Percentiles rank a stretch among this genome's conserved stretches.
These are phyloP conservation scores for Collybiopsis confluens DNA, from an alignment of 768 basidiomycete species.

Conservation along the genomic window DNA sequence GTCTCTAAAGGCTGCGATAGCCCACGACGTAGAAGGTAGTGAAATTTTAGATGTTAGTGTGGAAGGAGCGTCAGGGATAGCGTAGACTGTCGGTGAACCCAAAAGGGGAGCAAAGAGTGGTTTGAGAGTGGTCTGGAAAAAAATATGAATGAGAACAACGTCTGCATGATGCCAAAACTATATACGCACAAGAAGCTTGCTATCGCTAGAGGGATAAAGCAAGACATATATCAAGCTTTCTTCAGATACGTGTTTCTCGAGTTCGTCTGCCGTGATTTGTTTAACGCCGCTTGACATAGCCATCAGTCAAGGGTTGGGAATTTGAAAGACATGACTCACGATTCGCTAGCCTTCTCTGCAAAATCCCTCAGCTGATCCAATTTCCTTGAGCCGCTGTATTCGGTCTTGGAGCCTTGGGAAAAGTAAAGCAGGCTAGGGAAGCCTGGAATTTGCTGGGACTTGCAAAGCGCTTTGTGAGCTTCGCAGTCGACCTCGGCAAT, in stretches of 20 bases:
- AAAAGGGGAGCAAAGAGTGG: slow-evolving; percentile 31
- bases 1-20: slow-evolving; percentile 66
- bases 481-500: slow-evolving; percentile 92
- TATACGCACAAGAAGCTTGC: slow-evolving; percentile 24
- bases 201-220: slow-evolving; percentile 36
- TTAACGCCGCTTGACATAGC: slow-evolving; percentile 32
- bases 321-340: slow-evolving; percentile 45
- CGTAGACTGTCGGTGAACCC: slow-evolving; percentile 42
- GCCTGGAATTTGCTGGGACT: slow-evolving; percentile 60
- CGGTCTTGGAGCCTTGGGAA: slow-evolving; percentile 52
- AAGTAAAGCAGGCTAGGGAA: slow-evolving; percentile 84
- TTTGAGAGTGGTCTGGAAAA: slow-evolving; percentile 15
- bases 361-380: slow-evolving; percentile 71
- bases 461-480: slow-evolving; percentile 62
- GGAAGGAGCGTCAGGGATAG: slow-evolving; percentile 28
- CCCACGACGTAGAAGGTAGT: slow-evolving; percentile 41
- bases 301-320: background rate
- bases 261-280: slow-evolving; percentile 34
- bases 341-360: slow-evolving; percentile 66
- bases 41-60: slow-evolving; percentile 31
- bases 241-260: slow-evolving; percentile 38
- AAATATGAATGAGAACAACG: slow-evolving; percentile 15
- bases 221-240: slow-evolving; percentile 59
- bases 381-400: slow-evolving; percentile 72
- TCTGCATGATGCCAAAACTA: background rate